A percentile compares a stretch with the other conserved stretches of the same genome.
Evolutionary conservation across 2,329 filamentous ascomycete genomes (phyloP).

Genomic region (Arthrobotrys sinensis): DNA sequence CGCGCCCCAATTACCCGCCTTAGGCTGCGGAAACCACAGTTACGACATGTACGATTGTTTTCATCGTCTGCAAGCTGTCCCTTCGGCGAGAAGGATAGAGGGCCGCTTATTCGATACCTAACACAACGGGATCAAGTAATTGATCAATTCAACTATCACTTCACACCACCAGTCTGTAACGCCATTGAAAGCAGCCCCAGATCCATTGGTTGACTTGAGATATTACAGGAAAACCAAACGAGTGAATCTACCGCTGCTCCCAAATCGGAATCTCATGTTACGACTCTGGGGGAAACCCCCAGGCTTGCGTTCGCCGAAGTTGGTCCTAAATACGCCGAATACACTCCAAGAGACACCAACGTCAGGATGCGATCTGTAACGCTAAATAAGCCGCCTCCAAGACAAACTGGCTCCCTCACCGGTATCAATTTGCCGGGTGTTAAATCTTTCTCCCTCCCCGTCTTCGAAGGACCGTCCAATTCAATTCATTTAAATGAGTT

Average conservation of each 20-base stretch:
- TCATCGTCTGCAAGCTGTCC: not conserved
- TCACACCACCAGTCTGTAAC: not conserved
- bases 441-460: not conserved
- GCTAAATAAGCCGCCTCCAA: not conserved
- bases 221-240: not conserved
- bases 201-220: not conserved
- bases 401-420: not conserved
- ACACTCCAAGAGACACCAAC: not conserved
- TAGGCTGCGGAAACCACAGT: not conserved
- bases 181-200: not conserved
- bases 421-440: slow-evolving; percentile 1
- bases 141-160: slow-evolving; percentile 8
- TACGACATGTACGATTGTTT: not conserved
- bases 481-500: slow-evolving; percentile 38
- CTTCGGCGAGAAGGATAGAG: not conserved
- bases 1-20: slow-evolving; percentile 5
- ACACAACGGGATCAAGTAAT: not conserved
- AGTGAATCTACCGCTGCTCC: not conserved
- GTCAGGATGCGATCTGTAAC: slow-evolving; percentile 7
- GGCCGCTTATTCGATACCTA: not conserved
- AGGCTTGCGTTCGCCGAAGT: not conserved
- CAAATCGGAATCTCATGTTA: not conserved
- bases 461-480: slow-evolving; percentile 40
- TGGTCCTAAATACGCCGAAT: not conserved
- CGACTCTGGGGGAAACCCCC: not conserved